Conservation (phyloP, 176 grass and related monocot species). For the Neostapfia colusana region DNA sequence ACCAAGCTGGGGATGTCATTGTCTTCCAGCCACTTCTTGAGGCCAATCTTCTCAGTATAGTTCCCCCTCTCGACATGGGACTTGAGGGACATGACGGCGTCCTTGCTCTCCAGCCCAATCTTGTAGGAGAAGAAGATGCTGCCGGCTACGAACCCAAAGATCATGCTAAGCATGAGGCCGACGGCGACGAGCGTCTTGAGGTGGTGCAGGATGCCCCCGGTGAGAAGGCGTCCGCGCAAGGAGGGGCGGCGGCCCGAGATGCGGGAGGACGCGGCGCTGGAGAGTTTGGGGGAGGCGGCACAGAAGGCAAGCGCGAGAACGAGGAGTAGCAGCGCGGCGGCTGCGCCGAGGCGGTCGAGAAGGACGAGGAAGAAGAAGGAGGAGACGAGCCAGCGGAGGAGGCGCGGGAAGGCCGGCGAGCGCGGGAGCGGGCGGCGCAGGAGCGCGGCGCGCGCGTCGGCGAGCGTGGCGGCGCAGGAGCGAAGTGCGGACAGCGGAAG, state of each 20-base stretch:
- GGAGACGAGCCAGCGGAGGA: constrained; percentile 79
- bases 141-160: constrained; percentile 59
- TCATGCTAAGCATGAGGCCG: constrained; percentile 77
- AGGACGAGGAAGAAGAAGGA: constrained; percentile 74
- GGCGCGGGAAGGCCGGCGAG: constrained; percentile 70
- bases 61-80: constrained; percentile 84
- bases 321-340: constrained; percentile 45
- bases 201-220: constrained; percentile 53
- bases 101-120: constrained; percentile 92
- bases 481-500: constrained; percentile 63
- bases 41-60: constrained; percentile 84
- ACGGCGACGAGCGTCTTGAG: constrained; percentile 75
- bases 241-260: constrained; percentile 39
- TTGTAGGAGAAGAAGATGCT: constrained; percentile 95
- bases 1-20: constrained; percentile 78
- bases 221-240: constrained; percentile 32
- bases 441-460: constrained; percentile 72
- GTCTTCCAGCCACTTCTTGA: constrained; percentile 90
- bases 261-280: constrained; percentile 29
- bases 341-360: constrained; percentile 59
- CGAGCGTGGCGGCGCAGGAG: constrained; percentile 59
- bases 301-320: constrained; percentile 46
- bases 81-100: constrained; percentile 83
- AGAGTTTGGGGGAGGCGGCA: constrained; percentile 50
- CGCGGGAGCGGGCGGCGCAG: constrained; percentile 54